These are phyloP conservation scores for Aspergillus sp. DNA, from an alignment of 2,329 filamentous ascomycete genomes.

Conservation along the genomic window DNA sequence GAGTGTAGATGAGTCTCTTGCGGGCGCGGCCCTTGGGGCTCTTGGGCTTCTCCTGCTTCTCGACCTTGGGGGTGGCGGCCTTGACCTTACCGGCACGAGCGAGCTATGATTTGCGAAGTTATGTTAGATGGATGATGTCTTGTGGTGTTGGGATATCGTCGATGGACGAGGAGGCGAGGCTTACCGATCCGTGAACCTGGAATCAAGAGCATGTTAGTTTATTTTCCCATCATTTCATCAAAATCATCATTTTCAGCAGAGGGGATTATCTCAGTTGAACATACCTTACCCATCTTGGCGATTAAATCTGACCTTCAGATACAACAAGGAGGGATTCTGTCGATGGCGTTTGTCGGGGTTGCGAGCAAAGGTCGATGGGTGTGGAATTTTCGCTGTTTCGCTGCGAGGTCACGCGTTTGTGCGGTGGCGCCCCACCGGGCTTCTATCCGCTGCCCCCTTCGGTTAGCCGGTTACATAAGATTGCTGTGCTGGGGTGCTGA, in stretches of 20 bases:
- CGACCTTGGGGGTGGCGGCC: slow-evolving; percentile 28
- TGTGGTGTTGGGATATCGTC: background rate
- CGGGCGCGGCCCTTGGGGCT: slow-evolving; percentile 93
- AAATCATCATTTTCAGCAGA: background rate
- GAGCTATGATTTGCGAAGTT: slow-evolving; percentile 13
- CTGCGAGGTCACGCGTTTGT: slow-evolving; percentile 17
- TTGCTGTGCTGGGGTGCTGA: background rate
- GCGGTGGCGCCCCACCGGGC: slow-evolving; percentile 12
- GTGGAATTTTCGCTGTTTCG: slow-evolving; percentile 17
- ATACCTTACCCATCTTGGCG: slow-evolving; percentile 20
- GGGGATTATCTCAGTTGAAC: background rate
- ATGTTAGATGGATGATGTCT: background rate
- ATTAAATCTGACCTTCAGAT: slow-evolving; percentile 8
- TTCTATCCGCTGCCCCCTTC: slow-evolving; percentile 1
- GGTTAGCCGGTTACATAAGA: slow-evolving; percentile 10
- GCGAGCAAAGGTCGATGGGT: slow-evolving; percentile 9
- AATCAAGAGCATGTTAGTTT: slow-evolving; percentile 6
- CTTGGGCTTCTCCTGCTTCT: slow-evolving; percentile 80
- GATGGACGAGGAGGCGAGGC: background rate
- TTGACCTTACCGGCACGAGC: slow-evolving; percentile 31
- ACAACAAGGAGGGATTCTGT: slow-evolving; percentile 9
- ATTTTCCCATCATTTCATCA: background rate
- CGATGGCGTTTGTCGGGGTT: slow-evolving; percentile 14
- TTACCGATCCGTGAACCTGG: slow-evolving; percentile 19
- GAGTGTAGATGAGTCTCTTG: slow-evolving; percentile 95